phyloP scores from a whole-genome alignment of 1,284 basidiomycete genomes.

The Ganoderma lucidum region DNA sequence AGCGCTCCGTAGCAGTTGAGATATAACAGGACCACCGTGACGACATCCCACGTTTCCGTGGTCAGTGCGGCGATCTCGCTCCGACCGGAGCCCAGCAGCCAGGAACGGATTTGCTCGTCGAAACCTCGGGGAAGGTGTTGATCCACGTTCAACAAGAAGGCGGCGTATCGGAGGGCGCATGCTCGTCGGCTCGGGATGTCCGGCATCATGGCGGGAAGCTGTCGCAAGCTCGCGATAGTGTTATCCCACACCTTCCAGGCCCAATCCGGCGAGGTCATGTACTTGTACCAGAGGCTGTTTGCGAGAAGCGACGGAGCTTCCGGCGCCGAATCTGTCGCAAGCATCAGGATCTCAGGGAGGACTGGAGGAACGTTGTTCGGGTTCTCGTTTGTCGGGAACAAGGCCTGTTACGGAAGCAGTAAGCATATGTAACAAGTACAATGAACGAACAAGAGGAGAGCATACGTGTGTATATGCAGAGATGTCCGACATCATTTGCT shows the following conservation, averaged over 20 bases:
- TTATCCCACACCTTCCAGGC: conserved; percentile 84
- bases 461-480: conserved; percentile 66
- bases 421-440: background rate
- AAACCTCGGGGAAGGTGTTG: conserved; percentile 76
- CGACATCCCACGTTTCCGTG: conserved; percentile 70
- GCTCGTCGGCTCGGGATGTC: conserved; percentile 54
- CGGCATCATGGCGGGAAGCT: conserved; percentile 62
- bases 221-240: conserved; percentile 71
- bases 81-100: conserved; percentile 73
- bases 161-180: conserved; percentile 69
- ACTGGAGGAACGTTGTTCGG: conserved; percentile 62
- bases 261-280: conserved; percentile 74
- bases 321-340: conserved; percentile 61
- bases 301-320: conserved; percentile 75
- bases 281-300: conserved; percentile 81
- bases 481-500: conserved; percentile 66
- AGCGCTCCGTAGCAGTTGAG: conserved; percentile 74
- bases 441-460: background rate
- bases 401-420: conserved; percentile 43
- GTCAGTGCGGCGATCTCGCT: conserved; percentile 64
- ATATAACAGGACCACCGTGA: conserved; percentile 67
- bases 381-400: conserved; percentile 54
- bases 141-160: conserved; percentile 75
- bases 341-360: conserved; percentile 71
- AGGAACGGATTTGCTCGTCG: conserved; percentile 69